A percentile compares a stretch with the other conserved stretches of the same genome.
phyloP scores from a whole-genome alignment of 352 stramenopile genomes.

The Globisporangium takayamanum region DNA sequence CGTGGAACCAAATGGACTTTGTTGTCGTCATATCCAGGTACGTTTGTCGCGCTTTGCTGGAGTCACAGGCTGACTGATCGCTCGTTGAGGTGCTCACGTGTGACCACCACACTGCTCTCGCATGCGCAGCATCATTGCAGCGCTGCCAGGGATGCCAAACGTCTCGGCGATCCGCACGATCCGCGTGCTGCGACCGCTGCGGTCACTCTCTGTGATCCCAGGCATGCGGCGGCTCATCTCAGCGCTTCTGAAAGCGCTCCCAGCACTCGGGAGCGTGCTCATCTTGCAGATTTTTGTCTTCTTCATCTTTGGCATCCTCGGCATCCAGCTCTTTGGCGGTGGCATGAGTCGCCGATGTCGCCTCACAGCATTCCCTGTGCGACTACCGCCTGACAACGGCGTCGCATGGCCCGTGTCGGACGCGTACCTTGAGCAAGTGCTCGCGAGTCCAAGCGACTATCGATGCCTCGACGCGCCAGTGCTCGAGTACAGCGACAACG shows the following conservation, averaged over 20 bases:
- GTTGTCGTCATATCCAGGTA: constrained; percentile 82
- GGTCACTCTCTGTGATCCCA: constrained; percentile 84
- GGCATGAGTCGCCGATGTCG: constrained; percentile 79
- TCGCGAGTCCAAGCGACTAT: constrained; percentile 27
- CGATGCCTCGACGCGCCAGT: constrained; percentile 28
- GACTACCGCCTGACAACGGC: constrained; percentile 15
- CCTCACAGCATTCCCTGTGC: constrained; percentile 68
- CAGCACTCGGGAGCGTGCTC: constrained; percentile 84
- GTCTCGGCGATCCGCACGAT: constrained; percentile 83
- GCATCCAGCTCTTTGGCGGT: constrained; percentile 83
- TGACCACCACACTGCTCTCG: no score
- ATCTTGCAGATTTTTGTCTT: constrained; percentile 90
- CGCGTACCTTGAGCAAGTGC: constrained; percentile 37
- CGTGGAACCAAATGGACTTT: constrained; percentile 92
- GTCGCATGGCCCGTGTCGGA: constrained; percentile 44
- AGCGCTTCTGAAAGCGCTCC: constrained; percentile 78
- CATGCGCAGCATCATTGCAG: constrained; percentile 34
- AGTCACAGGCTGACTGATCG: no score
- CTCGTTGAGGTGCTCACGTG: no score
- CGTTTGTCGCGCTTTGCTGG: not conserved
- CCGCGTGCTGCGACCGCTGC: constrained; percentile 82
- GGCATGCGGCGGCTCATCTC: constrained; percentile 76
- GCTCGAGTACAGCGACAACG: constrained; percentile 50
- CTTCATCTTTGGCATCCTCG: constrained; percentile 88
- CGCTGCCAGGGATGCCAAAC: constrained; percentile 62